These are phyloP conservation scores for Trypanosoma grayi DNA, from an alignment of 208 protist species.

Conservation along the genomic window DNA sequence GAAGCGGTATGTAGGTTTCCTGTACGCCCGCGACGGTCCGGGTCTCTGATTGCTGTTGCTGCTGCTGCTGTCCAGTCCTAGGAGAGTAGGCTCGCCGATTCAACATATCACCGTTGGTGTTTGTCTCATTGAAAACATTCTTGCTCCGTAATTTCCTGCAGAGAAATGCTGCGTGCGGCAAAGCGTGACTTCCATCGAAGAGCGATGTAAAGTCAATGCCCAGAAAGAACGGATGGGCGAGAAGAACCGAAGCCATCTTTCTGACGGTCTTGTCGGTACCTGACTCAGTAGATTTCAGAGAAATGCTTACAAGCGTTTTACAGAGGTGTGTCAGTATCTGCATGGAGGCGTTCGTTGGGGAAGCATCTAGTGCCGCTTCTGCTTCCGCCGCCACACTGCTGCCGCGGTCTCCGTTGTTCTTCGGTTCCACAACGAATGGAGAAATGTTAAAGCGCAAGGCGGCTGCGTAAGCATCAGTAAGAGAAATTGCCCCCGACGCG, in stretches of 20 bases:
- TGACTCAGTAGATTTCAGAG: slow-evolving; percentile 2
- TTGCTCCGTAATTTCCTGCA: slow-evolving; percentile 42
- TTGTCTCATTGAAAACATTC: slow-evolving; percentile 20
- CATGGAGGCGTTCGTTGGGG: slow-evolving; percentile 4
- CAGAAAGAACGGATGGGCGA: slow-evolving; percentile 71
- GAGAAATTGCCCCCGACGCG: background rate
- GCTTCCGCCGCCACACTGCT: background rate
- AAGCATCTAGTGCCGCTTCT: slow-evolving; percentile 4
- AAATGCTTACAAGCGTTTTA: slow-evolving; percentile 56
- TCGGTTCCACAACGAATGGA: background rate
- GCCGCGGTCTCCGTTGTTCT: background rate
- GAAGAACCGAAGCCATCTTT: slow-evolving; percentile 32
- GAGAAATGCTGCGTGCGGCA: slow-evolving; percentile 40
- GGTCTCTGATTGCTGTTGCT: background rate
- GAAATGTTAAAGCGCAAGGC: background rate
- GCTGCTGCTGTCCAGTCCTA: background rate
- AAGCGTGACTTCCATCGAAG: slow-evolving; percentile 60
- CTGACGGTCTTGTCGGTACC: slow-evolving; percentile 36
- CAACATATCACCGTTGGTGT: background rate
- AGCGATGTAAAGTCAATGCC: slow-evolving; percentile 37
- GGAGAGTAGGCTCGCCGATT: background rate
- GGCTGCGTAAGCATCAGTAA: slow-evolving; percentile 5
- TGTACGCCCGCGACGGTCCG: too few relatives aligned
- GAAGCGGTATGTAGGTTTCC: too few relatives aligned
- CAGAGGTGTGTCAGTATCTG: slow-evolving; percentile 32